Base-by-base conservation (phyloP, 2,329 filamentous ascomycete species). In the Seiridium cupressi region DNA sequence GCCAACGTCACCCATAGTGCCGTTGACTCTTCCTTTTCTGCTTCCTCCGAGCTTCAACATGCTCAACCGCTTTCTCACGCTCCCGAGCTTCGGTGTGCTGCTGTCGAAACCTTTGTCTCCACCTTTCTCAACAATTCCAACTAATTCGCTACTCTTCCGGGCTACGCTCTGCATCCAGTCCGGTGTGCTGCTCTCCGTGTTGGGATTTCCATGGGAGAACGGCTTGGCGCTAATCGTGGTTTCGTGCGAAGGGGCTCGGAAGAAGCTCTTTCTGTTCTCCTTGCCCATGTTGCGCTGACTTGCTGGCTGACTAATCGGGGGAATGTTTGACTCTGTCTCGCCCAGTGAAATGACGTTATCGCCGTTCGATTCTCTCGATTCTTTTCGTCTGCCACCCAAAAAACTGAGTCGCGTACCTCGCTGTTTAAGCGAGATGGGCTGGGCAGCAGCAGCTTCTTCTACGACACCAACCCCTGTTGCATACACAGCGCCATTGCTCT, bases 21-120 rank as follows among this genome's bases (percentile, higher is more conserved):
- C 79, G 62, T 73, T 79, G 54, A 73, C 77, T 72, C 86, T 88
- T 70, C 83, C 86, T 51, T 78, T 79, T 77, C 90, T 92, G 72
- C 87, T 89, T 36, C 58, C 55, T n/a, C 89, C 88, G 55, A 93
- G 81, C 72, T 89, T 91, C 69, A 96, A 79, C 68, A 93, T 79
- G 72, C 91, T 95, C 65, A 96, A 80, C 69, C 92, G 79, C 77
- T 92, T 94, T 76, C 89, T 87, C 65, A 96, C 84, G 60, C 87
- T 89, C 42, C 84, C 85, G 57, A 84, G 84, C 69, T 81, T 81
- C 59, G 74, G 72, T 44, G 77, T 69, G 3, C 76, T 73, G 35
- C 73, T 70, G 44, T 74, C 79, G 48, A 69, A 72, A 10, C 64
- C 61, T 38, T 64, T 68, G 6, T 69, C 66, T 9, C 68, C 60